phyloP scores from a whole-genome alignment of 202 grass and related monocot species.

The Tripidium arundinaceum region DNA sequence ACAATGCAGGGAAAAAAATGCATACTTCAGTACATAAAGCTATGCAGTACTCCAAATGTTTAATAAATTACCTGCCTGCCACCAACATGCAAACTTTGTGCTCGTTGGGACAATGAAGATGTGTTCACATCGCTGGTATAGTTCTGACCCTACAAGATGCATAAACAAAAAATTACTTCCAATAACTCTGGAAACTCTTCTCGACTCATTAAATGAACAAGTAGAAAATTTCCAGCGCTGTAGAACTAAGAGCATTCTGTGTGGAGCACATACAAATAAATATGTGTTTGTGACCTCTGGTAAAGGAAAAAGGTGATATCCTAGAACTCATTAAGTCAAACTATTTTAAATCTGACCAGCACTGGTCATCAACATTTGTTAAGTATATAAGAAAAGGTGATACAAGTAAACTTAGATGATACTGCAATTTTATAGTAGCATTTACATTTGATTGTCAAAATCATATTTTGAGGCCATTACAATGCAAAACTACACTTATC shows the following conservation, averaged over 20 bases:
- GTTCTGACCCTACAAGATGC: slow-evolving; percentile 31
- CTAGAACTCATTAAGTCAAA: background rate
- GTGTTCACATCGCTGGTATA: slow-evolving; percentile 29
- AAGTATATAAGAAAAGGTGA: background rate
- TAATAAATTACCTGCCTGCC: slow-evolving; percentile 42
- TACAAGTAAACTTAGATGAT: background rate
- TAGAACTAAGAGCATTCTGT: slow-evolving; percentile 12
- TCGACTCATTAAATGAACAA: background rate
- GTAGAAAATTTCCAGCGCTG: background rate
- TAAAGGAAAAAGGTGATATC: background rate
- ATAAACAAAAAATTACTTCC: slow-evolving; percentile 18
- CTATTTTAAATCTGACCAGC: background rate
- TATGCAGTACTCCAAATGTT: background rate
- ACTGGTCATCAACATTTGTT: background rate
- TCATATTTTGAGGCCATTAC: background rate
- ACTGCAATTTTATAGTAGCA: background rate
- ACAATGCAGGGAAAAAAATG: background rate
- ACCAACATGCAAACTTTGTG: slow-evolving; percentile 25
- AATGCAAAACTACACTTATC: background rate
- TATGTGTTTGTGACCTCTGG: background rate
- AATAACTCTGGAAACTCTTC: background rate
- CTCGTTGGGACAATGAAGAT: slow-evolving; percentile 25
- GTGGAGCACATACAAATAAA: slow-evolving; percentile 13
- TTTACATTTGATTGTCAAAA: background rate
- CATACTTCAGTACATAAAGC: background rate